phyloP scores from a whole-genome alignment of 768 basidiomycete species.

The Russula emetica region DNA sequence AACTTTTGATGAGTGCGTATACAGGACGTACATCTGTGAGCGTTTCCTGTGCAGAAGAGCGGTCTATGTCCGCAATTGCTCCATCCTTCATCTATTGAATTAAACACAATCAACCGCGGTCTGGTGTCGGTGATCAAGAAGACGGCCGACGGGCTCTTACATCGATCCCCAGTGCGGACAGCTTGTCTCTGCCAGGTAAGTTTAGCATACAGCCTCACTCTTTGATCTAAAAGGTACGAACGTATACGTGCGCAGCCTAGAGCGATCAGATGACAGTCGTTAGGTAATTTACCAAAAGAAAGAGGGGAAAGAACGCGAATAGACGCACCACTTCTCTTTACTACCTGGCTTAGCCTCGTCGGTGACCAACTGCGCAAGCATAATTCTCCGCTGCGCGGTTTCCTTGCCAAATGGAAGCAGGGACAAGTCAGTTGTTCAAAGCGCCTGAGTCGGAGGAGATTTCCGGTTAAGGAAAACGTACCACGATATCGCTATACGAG shows the following conservation, averaged over 20 bases:
- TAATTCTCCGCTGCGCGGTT: constrained; percentile 20
- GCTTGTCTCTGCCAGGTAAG: constrained; percentile 10
- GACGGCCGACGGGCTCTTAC: neutral
- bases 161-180: constrained; percentile 21
- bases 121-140: neutral
- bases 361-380: constrained; percentile 22
- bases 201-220: neutral
- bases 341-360: constrained; percentile 15
- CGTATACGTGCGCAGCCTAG: constrained; percentile 20
- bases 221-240: neutral
- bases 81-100: constrained; percentile 5
- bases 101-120: neutral
- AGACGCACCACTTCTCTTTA: constrained; percentile 13
- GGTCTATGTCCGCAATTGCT: constrained; percentile 6
- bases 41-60: neutral
- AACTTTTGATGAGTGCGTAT: neutral
- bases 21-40: constrained; percentile 11
- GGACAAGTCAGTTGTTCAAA: neutral
- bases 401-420: neutral
- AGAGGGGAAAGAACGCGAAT: neutral
- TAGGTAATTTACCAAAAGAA: neutral
- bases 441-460: too few relatives aligned
- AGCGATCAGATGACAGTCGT: neutral
- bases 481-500: constrained; percentile 18
- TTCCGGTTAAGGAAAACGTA: neutral